Base-by-base conservation (phyloP, 352 stramenopile genomes). In the Pythium brassicae region DNA sequence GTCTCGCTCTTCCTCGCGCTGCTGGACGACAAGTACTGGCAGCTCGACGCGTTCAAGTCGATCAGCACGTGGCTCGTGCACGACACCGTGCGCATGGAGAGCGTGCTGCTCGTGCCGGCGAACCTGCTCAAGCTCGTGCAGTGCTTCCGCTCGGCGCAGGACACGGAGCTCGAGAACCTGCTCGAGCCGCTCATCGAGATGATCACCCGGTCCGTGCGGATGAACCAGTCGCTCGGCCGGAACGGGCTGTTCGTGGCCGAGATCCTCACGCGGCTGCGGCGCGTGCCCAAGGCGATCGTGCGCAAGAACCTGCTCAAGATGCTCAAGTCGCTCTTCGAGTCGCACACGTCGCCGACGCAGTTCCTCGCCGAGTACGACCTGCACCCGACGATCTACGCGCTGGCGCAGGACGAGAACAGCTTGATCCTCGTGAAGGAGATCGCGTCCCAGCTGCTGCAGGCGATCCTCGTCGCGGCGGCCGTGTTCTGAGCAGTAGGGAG, bases 241-340 rank as follows among this genome's bases (percentile, higher is more conserved):
- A 95, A 74, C 27, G 75, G 74, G 26, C 62, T 96, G 29, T 97
- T 97, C 40, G 79, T 97, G 55, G 74, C 60, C 9, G 86, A 96
- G 59, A 75, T 97, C 43, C 70, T 97, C 19, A 78, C 66, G 27
- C 83, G 88, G 0, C 56, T 97, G 37, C 79, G 75, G 6, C 76
- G 88, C 12, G 74, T 87, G 29, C 77, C 83, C 3, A 96, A 96
- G 64, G 89, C 87, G 1, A 90, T 96, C 35, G 87, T 97, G 39
- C 80, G 87, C 45, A 96, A 95, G 55, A 95, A 95, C 53, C 61
- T 97, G 51, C 82, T 97, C 51, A 94, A 94, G 63, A 97, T 97
- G 72, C 84, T 97, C 53, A 94, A 96, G 62, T 78, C 72, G 43
- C 74, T 97, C 2, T 95, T 96, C 53, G 85, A 96, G 57, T 83